phyloP scores from a whole-genome alignment of 352 stramenopile genomes.

The Lagenidium giganteum region DNA sequence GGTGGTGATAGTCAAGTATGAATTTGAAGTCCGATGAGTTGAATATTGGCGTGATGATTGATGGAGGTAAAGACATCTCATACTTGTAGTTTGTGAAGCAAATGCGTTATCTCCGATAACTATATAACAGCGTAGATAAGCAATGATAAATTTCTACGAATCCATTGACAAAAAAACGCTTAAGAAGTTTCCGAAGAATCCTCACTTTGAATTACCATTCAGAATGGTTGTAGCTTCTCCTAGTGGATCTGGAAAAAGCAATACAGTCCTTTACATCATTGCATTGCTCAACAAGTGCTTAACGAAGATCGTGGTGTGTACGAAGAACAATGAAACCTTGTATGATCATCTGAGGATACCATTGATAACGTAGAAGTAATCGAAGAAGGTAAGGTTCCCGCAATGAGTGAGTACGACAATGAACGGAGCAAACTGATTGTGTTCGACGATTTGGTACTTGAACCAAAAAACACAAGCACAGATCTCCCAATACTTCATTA shows the following conservation, averaged over 20 bases:
- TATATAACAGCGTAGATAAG: too few relatives aligned
- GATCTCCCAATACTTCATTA: conserved; percentile 11
- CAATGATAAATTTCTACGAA: conserved; percentile 15
- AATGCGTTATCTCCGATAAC: too few relatives aligned
- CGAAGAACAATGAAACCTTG: conserved; percentile 6
- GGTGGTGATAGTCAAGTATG: conserved; percentile 5
- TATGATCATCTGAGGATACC: conserved; percentile 10
- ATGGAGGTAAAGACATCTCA: conserved; percentile 8
- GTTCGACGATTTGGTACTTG: conserved; percentile 6
- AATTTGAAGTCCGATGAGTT: conserved; percentile 7
- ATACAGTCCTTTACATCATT: conserved; percentile 8
- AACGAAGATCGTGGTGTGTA: conserved; percentile 10
- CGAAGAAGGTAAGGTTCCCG: conserved; percentile 3
- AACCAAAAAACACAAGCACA: conserved; percentile 9
- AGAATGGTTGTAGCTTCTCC: conserved; percentile 6
- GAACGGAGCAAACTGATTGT: conserved; percentile 9
- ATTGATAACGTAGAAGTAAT: conserved; percentile 6
- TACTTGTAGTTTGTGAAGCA: conserved; percentile 1
- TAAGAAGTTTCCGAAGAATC: conserved; percentile 8
- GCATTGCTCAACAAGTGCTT: conserved; percentile 8
- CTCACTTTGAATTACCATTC: conserved; percentile 11
- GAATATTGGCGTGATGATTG: conserved; percentile 8
- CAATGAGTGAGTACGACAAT: conserved; percentile 4
- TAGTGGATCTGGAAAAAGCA: conserved; percentile 4
- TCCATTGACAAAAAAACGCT: conserved; percentile 7